Percentiles rank a stretch among this genome's conserved stretches.
phyloP scores from a whole-genome alignment of 1,284 basidiomycete genomes.

The Neolentinus lepideus region DNA sequence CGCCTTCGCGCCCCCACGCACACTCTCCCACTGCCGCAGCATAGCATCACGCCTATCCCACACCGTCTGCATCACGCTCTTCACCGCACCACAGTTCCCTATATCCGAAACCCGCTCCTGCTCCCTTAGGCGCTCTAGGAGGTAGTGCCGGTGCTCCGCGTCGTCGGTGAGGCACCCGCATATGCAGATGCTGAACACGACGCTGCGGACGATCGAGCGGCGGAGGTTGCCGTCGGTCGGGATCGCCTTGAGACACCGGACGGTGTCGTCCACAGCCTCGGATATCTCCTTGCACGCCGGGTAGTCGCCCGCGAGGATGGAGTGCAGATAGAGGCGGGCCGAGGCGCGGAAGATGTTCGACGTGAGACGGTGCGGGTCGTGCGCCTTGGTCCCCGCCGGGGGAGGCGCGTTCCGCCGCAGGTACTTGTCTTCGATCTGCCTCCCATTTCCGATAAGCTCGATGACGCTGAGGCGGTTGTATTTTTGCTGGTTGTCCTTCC shows the following conservation, averaged over 20 bases:
- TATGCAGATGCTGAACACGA: slow-evolving; percentile 71
- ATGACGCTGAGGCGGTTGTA: slow-evolving; percentile 44
- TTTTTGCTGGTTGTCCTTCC: slow-evolving; percentile 43
- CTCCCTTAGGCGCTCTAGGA: slow-evolving; percentile 39
- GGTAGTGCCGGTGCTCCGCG: slow-evolving; percentile 30
- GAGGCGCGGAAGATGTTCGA: slow-evolving; percentile 71
- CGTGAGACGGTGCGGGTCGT: slow-evolving; percentile 41
- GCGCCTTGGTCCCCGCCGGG: slow-evolving; percentile 18
- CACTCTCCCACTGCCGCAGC: slow-evolving; percentile 1
- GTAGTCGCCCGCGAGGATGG: slow-evolving; percentile 61
- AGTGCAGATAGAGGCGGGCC: slow-evolving; percentile 63
- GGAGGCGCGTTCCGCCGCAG: slow-evolving; percentile 13
- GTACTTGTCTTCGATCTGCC: slow-evolving; percentile 41
- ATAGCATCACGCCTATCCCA: slow-evolving; percentile 35
- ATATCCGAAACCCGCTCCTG: slow-evolving; percentile 31
- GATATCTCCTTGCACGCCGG: slow-evolving; percentile 57
- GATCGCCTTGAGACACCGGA: slow-evolving; percentile 40
- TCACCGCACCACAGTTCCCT: slow-evolving; percentile 58
- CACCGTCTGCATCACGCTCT: slow-evolving; percentile 47
- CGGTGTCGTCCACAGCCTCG: slow-evolving; percentile 45
- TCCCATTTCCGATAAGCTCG: slow-evolving; percentile 47
- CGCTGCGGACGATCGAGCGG: slow-evolving; percentile 58
- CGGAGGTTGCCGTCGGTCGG: slow-evolving; percentile 29
- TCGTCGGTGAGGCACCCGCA: slow-evolving; percentile 62
- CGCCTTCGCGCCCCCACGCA: slow-evolving; percentile 1